phyloP scores from a whole-genome alignment of 78 protist genomes.

The Monosiga brevicollis region DNA sequence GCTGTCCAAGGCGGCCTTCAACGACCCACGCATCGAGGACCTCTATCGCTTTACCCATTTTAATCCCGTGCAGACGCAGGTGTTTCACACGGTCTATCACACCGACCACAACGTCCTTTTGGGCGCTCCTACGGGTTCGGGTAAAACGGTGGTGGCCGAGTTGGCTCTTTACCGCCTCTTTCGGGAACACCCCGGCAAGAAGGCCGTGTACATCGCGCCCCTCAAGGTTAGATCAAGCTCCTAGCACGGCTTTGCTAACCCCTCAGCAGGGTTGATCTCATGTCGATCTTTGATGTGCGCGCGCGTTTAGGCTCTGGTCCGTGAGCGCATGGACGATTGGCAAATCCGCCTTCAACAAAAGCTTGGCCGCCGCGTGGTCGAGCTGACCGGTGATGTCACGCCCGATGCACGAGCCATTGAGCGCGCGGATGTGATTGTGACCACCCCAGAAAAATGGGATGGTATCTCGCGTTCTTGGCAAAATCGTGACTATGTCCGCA shows the following conservation, averaged over 20 bases:
- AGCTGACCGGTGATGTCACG: conserved; percentile 94
- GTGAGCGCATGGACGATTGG: conserved; percentile 98
- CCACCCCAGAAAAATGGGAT: conserved; percentile 99
- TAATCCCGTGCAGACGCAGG: conserved; percentile 98
- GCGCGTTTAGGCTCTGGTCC: conserved; percentile 78
- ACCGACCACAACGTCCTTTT: conserved; percentile 88
- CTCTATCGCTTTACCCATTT: conserved; percentile 79
- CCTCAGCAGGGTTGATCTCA: background rate
- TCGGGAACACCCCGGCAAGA: conserved; percentile 21
- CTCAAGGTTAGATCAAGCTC: conserved; percentile 45
- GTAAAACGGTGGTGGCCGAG: conserved; percentile 97
- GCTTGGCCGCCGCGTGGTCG: conserved; percentile 76
- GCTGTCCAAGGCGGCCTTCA: conserved; percentile 68
- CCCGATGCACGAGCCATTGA: conserved; percentile 79
- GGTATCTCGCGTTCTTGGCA: conserved; percentile 91
- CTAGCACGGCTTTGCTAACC: background rate
- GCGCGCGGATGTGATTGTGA: conserved; percentile 82
- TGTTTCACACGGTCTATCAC: conserved; percentile 84
- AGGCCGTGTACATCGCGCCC: conserved; percentile 98
- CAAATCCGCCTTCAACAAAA: conserved; percentile 20
- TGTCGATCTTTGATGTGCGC: background rate
- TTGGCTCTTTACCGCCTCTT: conserved; percentile 80
- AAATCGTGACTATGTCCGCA: conserved; percentile 62
- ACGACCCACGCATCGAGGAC: conserved; percentile 24
- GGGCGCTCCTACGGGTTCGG: conserved; percentile 98